Evolutionary conservation across 768 basidiomycete species (phyloP).

Genomic region (Leccinum pellstonianum): DNA sequence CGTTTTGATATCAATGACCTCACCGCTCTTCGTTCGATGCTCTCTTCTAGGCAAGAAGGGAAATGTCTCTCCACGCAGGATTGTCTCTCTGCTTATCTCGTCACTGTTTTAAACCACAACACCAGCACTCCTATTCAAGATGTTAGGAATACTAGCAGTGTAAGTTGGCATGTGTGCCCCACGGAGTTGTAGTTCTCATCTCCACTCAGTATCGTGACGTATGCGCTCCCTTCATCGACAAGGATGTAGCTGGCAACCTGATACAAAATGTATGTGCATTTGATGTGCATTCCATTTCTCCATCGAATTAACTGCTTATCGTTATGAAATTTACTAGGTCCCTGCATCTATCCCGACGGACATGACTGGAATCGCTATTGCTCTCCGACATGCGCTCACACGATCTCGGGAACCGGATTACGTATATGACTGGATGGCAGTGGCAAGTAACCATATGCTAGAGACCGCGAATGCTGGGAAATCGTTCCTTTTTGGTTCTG

Average conservation of each 20-base stretch:
- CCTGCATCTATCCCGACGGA: conserved; percentile 17
- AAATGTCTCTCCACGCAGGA: conserved; percentile 27
- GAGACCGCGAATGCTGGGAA: conserved; percentile 17
- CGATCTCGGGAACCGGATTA: conserved; percentile 15
- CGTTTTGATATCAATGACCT: conserved; percentile 14
- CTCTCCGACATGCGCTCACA: conserved; percentile 17
- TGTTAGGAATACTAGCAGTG: conserved; percentile 31
- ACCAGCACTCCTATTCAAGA: conserved; percentile 10
- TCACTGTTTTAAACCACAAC: conserved; percentile 22
- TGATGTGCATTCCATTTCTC: conserved; percentile 4
- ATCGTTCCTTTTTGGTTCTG: conserved; percentile 12
- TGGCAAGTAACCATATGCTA: conserved; percentile 23
- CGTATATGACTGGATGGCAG: conserved; percentile 19
- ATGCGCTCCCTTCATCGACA: conserved; percentile 18
- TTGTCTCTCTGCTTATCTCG: conserved; percentile 31
- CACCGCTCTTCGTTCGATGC: conserved; percentile 12
- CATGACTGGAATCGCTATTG: conserved; percentile 17
- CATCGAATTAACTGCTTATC: not conserved
- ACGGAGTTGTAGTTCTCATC: not conserved
- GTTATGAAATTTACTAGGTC: conserved; percentile 2
- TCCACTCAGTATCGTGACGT: conserved; percentile 21
- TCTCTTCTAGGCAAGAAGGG: conserved; percentile 5
- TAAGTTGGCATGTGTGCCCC: conserved; percentile 12
- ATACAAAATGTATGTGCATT: conserved; percentile 19
- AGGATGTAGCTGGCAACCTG: conserved; percentile 19